Percentiles rank a stretch among this genome's conserved stretches.
Evolutionary conservation across 2,329 filamentous ascomycete genomes (phyloP).

Genomic region (Trichoderma cornu-damae): DNA sequence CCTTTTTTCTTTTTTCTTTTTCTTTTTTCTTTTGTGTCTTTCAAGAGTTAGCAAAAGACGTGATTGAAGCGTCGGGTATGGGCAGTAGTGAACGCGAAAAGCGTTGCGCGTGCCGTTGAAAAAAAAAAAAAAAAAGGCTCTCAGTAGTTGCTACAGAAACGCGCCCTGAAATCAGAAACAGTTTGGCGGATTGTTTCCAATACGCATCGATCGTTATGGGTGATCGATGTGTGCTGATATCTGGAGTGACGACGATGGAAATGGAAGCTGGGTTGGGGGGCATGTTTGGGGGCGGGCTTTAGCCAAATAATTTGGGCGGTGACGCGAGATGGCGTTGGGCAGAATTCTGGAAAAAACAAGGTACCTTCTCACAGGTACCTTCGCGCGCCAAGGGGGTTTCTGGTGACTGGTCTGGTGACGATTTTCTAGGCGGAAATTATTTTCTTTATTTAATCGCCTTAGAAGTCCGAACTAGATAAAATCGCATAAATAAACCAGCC

Average conservation of each 20-base stretch:
- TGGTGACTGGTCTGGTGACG: too few species aligned
- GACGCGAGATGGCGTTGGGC: constrained; percentile 3
- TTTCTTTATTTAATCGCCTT: too few species aligned
- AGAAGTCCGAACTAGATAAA: too few species aligned
- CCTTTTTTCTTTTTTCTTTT: too few species aligned
- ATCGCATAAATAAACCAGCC: too few species aligned
- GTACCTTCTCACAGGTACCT: background rate
- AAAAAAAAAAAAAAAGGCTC: background rate
- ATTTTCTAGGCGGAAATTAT: too few species aligned
- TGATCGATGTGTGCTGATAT: constrained; percentile 1
- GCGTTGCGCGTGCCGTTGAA: background rate
- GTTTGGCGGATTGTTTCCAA: background rate
- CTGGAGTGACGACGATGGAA: background rate
- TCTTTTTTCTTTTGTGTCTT: too few species aligned
- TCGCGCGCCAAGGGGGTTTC: too few species aligned
- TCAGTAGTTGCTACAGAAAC: background rate
- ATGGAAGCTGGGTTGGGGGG: background rate
- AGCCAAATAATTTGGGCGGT: constrained; percentile 7
- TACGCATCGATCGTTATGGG: background rate
- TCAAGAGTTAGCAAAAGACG: background rate
- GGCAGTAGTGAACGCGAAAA: background rate
- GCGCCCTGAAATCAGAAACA: background rate
- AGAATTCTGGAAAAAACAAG: background rate
- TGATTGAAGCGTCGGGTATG: background rate
- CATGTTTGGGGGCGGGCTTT: background rate